Evolutionary conservation across 345 rosid species (phyloP).

Genomic region (Carallia pectinifolia): DNA sequence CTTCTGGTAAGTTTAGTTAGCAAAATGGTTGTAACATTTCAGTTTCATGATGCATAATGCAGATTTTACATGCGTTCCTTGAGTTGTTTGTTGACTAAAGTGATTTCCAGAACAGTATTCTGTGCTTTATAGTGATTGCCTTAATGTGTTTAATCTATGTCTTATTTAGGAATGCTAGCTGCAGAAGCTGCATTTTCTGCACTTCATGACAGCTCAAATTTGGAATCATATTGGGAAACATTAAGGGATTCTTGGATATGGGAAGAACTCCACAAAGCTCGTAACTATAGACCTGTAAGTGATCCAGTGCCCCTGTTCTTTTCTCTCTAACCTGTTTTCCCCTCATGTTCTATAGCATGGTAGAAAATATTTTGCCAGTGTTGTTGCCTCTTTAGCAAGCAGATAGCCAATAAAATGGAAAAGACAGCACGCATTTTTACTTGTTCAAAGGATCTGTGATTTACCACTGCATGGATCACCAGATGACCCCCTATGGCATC

Average conservation of each 20-base stretch:
- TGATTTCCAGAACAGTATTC: background rate
- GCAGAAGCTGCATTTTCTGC: slow-evolving; percentile 83
- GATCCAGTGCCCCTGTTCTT: slow-evolving; percentile 5
- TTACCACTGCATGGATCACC: background rate
- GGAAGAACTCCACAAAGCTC: slow-evolving; percentile 76
- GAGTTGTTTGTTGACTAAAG: background rate
- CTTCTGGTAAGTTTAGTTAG: no score
- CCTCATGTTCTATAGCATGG: background rate
- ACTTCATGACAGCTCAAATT: slow-evolving; percentile 51
- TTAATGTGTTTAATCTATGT: slow-evolving; percentile 6
- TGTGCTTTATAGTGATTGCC: background rate
- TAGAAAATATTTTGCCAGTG: background rate
- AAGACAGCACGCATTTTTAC: background rate
- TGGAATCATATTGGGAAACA: slow-evolving; percentile 72
- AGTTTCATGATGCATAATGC: no score
- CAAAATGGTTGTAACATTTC: no score
- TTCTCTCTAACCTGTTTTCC: background rate
- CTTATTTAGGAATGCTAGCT: slow-evolving; percentile 80
- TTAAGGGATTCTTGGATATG: slow-evolving; percentile 83
- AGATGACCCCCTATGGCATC: background rate
- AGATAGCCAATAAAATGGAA: background rate
- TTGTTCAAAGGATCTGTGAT: slow-evolving; percentile 3
- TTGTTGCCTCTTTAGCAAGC: background rate
- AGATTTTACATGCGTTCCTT: no score
- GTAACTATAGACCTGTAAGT: slow-evolving; percentile 89